A percentile compares a stretch with the other conserved stretches of the same genome.
Evolutionary conservation across 768 basidiomycete genomes (phyloP).

Genomic region (Termitomyces sp.): DNA sequence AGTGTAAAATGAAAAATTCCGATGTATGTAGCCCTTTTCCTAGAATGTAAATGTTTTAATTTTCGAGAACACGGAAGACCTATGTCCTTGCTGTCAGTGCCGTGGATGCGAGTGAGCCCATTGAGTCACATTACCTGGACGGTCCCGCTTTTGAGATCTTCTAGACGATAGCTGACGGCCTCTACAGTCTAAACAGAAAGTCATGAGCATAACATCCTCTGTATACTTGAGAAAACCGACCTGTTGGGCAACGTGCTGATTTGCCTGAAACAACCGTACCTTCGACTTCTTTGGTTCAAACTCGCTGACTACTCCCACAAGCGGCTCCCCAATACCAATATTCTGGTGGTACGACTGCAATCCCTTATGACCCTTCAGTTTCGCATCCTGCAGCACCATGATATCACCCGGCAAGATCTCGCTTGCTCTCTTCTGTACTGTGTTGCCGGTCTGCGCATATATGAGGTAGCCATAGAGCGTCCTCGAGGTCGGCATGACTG

Average conservation of each 20-base stretch:
- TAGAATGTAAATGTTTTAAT: slow-evolving; percentile 8
- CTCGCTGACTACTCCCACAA: slow-evolving; percentile 75
- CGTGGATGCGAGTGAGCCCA: neutral
- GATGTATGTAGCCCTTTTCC: neutral
- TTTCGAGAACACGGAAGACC: slow-evolving; percentile 39
- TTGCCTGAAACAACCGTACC: slow-evolving; percentile 80
- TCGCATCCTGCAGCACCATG: slow-evolving; percentile 68
- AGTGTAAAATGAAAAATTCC: neutral
- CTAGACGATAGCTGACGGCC: neutral
- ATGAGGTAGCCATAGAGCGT: slow-evolving; percentile 66
- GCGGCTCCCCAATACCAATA: slow-evolving; percentile 44
- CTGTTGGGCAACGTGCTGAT: slow-evolving; percentile 80
- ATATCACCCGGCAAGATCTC: slow-evolving; percentile 89
- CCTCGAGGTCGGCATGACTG: slow-evolving; percentile 31
- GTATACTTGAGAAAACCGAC: slow-evolving; percentile 30
- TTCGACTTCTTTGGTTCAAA: slow-evolving; percentile 87
- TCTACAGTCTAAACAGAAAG: neutral
- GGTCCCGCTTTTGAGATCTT: slow-evolving; percentile 77
- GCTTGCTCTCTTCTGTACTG: slow-evolving; percentile 67
- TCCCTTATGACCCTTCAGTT: slow-evolving; percentile 74
- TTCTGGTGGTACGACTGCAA: slow-evolving; percentile 66
- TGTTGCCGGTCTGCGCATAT: slow-evolving; percentile 60
- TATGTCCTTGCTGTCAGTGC: neutral
- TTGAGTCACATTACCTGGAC: slow-evolving; percentile 53
- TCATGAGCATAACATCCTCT: neutral